These are phyloP conservation scores for Magnaporthiopsis incrustans DNA, from an alignment of 2,329 filamentous ascomycete genomes.

Conservation along the genomic window DNA sequence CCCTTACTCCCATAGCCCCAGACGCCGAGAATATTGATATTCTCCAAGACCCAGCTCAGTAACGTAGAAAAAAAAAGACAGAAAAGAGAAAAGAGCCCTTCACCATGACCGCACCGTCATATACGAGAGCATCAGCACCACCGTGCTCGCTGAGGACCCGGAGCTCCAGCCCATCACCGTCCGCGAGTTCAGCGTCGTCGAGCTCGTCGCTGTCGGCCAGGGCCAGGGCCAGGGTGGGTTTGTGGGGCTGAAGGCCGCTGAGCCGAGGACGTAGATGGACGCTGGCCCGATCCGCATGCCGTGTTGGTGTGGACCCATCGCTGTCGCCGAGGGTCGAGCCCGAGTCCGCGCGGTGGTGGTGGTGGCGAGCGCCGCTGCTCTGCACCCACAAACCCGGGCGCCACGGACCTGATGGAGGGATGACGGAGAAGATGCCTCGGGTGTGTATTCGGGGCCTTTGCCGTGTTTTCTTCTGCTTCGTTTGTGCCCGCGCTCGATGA, in stretches of 20 bases:
- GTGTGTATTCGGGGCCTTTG: neutral
- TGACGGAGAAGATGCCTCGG: too few relatives aligned
- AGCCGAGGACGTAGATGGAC: slow-evolving; percentile 8
- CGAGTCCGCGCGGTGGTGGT: too few relatives aligned
- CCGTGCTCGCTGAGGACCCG: slow-evolving; percentile 8
- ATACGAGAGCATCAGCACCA: slow-evolving; percentile 10
- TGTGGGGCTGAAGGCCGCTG: neutral
- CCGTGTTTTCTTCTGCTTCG: neutral
- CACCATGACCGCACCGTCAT: slow-evolving; percentile 8
- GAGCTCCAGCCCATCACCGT: slow-evolving; percentile 5
- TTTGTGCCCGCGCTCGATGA: neutral
- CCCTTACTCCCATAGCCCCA: neutral
- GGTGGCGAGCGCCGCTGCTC: neutral
- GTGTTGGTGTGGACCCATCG: too few relatives aligned
- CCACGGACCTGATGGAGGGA: neutral
- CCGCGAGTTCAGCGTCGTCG: slow-evolving; percentile 9
- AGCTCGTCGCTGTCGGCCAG: slow-evolving; percentile 6
- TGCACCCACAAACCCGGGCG: neutral
- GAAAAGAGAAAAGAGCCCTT: neutral
- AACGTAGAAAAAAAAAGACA: too few relatives aligned
- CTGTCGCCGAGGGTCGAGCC: too few relatives aligned
- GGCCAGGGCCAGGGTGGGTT: slow-evolving; percentile 7
- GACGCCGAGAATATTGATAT: too few relatives aligned
- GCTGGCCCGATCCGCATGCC: slow-evolving; percentile 1
- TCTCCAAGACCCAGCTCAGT: too few relatives aligned